These are phyloP conservation scores for Tolypocladium inflatum DNA, from an alignment of 2,329 filamentous ascomycete genomes.

Conservation along the genomic window DNA sequence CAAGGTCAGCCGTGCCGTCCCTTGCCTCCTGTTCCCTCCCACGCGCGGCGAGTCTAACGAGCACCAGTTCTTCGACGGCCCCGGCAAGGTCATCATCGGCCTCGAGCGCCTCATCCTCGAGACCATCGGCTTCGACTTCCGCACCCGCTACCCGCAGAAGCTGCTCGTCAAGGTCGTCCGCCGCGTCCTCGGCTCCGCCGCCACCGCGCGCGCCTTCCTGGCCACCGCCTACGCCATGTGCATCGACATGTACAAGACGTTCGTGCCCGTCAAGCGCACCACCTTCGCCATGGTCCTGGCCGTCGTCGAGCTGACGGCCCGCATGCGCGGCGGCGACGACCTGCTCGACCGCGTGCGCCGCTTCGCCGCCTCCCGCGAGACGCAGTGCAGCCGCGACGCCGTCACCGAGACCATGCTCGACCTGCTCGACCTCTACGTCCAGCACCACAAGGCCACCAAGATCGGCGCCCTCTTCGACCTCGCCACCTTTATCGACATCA, in stretches of 20 bases:
- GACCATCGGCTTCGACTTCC: constrained; percentile 87
- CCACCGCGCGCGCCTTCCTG: constrained; percentile 36
- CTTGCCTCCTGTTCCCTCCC: neutral
- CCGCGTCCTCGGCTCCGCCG: constrained; percentile 32
- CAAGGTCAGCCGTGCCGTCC: constrained; percentile 42
- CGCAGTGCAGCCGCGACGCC: constrained; percentile 35
- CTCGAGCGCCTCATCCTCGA: constrained; percentile 91
- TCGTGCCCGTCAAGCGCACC: constrained; percentile 82
- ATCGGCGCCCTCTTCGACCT: constrained; percentile 64
- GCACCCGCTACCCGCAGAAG: constrained; percentile 79
- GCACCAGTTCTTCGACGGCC: constrained; percentile 64
- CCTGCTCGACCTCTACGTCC: constrained; percentile 83
- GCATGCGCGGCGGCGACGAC: constrained; percentile 48
- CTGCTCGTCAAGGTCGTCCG: constrained; percentile 71
- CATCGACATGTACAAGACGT: constrained; percentile 87
- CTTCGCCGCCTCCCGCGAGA: constrained; percentile 36
- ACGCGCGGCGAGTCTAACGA: too few relatives aligned
- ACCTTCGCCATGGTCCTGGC: constrained; percentile 78
- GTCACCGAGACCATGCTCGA: constrained; percentile 77
- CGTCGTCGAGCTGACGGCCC: constrained; percentile 69
- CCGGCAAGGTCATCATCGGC: constrained; percentile 74
- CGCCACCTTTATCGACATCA: constrained; percentile 73
- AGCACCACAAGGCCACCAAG: constrained; percentile 65
- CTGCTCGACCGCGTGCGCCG: constrained; percentile 34
- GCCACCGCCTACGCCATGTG: constrained; percentile 70